phyloP scores from a whole-genome alignment of 1,284 basidiomycete species.

The Flammula alnicola region DNA sequence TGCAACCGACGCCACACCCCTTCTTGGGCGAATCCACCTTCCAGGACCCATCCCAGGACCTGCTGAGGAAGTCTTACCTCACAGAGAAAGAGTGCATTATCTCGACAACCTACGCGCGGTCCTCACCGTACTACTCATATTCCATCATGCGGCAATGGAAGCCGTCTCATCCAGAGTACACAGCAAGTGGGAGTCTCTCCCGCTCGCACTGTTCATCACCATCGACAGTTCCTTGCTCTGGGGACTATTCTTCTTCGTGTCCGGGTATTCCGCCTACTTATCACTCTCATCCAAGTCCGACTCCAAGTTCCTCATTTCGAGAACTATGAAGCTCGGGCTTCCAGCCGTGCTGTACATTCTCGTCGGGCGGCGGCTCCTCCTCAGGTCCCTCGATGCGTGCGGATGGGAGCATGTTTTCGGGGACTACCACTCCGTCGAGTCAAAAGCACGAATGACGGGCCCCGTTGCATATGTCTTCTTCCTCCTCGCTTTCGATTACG shows the following conservation, averaged over 20 bases:
- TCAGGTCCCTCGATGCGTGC: background rate
- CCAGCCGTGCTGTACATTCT: conserved; percentile 6
- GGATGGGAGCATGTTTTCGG: conserved; percentile 1
- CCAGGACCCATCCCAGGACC: no score
- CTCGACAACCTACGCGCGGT: conserved; percentile 26
- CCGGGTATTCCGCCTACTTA: conserved; percentile 19
- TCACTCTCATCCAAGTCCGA: conserved; percentile 11
- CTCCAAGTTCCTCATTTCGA: conserved; percentile 2
- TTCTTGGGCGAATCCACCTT: no score
- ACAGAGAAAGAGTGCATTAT: conserved; percentile 20
- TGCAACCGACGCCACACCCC: no score
- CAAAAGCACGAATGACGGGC: conserved; percentile 1
- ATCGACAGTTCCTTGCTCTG: conserved; percentile 17
- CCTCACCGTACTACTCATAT: conserved; percentile 21
- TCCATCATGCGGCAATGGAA: conserved; percentile 22
- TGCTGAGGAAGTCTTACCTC: no score
- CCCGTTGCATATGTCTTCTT: conserved; percentile 15
- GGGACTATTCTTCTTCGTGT: conserved; percentile 22
- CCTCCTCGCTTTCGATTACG: conserved; percentile 13
- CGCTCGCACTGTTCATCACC: conserved; percentile 9
- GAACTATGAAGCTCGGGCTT: conserved; percentile 4
- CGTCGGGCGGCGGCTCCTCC: background rate
- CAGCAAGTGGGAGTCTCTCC: background rate
- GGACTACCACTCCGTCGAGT: background rate
- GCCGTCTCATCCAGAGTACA: background rate